These are phyloP conservation scores for Xerocomus potaroensis DNA, from an alignment of 768 basidiomycete species.

Conservation along the genomic window DNA sequence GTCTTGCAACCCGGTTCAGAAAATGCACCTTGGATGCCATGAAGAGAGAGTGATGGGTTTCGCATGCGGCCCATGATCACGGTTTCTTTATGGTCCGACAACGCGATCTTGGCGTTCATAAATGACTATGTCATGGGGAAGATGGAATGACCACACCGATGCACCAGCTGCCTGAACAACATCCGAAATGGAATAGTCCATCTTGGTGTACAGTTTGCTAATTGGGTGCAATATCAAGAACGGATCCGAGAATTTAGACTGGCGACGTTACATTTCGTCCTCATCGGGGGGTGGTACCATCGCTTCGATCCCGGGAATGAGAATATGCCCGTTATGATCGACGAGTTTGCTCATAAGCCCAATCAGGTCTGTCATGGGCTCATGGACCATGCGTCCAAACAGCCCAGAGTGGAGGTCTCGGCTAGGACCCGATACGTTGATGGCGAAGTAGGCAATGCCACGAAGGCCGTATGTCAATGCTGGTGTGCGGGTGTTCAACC, in stretches of 20 bases:
- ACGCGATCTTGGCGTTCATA: constrained; percentile 41
- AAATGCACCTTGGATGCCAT: constrained; percentile 96
- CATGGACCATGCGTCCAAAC: constrained; percentile 77
- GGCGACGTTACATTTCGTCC: constrained; percentile 55
- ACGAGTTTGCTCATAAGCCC: constrained; percentile 83
- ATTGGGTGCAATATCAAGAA: background rate
- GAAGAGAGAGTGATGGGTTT: constrained; percentile 80
- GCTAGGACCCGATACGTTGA: constrained; percentile 77
- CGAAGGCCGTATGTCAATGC: constrained; percentile 85
- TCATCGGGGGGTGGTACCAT: constrained; percentile 71
- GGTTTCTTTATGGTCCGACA: constrained; percentile 71
- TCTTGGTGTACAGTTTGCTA: constrained; percentile 65
- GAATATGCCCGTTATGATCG: constrained; percentile 69
- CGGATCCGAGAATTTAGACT: background rate
- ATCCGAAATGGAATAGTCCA: constrained; percentile 72
- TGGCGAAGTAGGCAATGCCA: constrained; percentile 82
- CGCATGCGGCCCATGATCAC: constrained; percentile 95
- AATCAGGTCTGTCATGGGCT: constrained; percentile 94
- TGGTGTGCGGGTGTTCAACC: constrained; percentile 81
- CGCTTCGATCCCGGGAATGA: constrained; percentile 85
- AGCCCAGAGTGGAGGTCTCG: constrained; percentile 89
- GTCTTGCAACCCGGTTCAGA: constrained; percentile 81
- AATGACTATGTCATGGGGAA: background rate
- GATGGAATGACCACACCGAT: constrained; percentile 17
- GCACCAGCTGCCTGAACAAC: constrained; percentile 76